Base-by-base conservation (phyloP, 768 basidiomycete species). In the Amanita pallidorosea region DNA sequence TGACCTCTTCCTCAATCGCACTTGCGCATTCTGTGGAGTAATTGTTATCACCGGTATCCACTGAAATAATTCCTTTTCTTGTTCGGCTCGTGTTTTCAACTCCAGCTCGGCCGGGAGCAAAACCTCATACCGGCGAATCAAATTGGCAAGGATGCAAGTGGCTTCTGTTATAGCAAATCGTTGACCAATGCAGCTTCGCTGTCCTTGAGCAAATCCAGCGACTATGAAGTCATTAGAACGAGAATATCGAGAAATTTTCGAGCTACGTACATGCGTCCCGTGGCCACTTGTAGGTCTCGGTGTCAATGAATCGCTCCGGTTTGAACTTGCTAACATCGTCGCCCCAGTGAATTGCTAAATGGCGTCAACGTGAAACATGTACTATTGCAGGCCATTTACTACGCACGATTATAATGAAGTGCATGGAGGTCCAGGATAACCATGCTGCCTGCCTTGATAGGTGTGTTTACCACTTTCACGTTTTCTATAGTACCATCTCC, bases 291-390 rank as follows among this genome's bases (percentile, higher is more conserved):
- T 77, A 77, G 1, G 66, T 61, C 5, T 67, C 67, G 0, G 72
- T 75, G 48, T 78, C 76, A 25, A 79, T 65, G 58, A 77, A 79
- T 0, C 73, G 68, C 41, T 73, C 72, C 0, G 75, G 75, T 43
- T 61, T 75, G 64, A 76, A 79, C 15, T 68, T 65, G 9, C 53
- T 59, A 0, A 51, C 64, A 47, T 78, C 75, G 11, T 65, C 58
- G 7, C 77, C 77, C 77, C 76, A 78, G 42, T 73, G 66, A n/a
- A 74, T 60, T 3, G 72, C 76, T 79, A 43, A 3, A 43, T 12
- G 20, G 27, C 42, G 11, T 43, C 13, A 43, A 11, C 5, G 8
- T 25, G 4, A 23, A 13, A 18, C 43, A n/a, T n/a, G n/a, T 20
- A 2, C n/a, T 15, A 17, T 22, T 35, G 1, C n/a, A n/a, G 5